phyloP scores from a whole-genome alignment of 1,284 basidiomycete species.

The Golubevia sp. region DNA sequence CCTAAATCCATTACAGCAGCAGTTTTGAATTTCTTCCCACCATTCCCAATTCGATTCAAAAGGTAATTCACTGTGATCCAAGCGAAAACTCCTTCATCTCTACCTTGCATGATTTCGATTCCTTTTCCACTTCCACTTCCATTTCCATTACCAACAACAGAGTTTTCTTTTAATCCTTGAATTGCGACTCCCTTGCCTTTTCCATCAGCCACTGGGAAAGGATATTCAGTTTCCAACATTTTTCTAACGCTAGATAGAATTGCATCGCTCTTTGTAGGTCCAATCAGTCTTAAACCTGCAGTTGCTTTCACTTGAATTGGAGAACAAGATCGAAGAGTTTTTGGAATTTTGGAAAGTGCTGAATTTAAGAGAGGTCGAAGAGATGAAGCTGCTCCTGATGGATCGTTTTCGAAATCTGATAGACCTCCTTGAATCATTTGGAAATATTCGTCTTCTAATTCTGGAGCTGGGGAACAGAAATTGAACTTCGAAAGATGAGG shows the following conservation, averaged over 20 bases:
- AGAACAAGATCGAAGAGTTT: constrained; percentile 73
- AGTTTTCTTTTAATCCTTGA: constrained; percentile 21
- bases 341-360: constrained; percentile 78
- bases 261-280: constrained; percentile 70
- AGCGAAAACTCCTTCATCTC: constrained; percentile 87
- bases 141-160: too few relatives aligned
- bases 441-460: constrained; percentile 93
- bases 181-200: constrained; percentile 16
- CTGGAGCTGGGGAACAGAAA: constrained; percentile 65
- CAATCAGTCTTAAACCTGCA: constrained; percentile 82
- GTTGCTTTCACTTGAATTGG: constrained; percentile 94
- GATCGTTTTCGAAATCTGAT: constrained; percentile 69
- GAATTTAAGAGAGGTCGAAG: constrained; percentile 81
- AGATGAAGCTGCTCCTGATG: constrained; percentile 75
- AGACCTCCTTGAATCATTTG: constrained; percentile 81
- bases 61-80: constrained; percentile 98
- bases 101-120: constrained; percentile 79
- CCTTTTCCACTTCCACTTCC: neutral
- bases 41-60: constrained; percentile 8
- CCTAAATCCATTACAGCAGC: constrained; percentile 95
- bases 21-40: constrained; percentile 57
- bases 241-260: constrained; percentile 79
- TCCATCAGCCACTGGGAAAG: constrained; percentile 67
- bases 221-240: constrained; percentile 72
- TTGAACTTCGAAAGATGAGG: constrained; percentile 34